Percentiles rank a stretch among this genome's conserved stretches.
phyloP scores from a whole-genome alignment of 805 yeast genomes.

The Saccharomycopsis sp. region DNA sequence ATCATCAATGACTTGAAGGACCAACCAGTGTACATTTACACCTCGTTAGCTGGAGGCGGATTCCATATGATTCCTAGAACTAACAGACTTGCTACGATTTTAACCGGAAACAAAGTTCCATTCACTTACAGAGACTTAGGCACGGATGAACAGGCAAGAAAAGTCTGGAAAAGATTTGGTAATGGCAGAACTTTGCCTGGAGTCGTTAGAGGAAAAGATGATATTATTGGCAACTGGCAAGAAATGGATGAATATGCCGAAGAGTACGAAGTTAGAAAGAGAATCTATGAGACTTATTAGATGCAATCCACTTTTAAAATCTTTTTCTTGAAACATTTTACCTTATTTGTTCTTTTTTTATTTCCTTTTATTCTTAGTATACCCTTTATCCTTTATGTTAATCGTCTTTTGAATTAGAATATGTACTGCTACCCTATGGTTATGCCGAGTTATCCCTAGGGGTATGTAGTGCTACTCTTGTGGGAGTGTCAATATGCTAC shows the following conservation, averaged over 20 bases:
- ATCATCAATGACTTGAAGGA: slow-evolving; percentile 29
- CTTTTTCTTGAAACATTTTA: too few species aligned
- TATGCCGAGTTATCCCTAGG: too few species aligned
- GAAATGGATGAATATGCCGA: slow-evolving; percentile 86
- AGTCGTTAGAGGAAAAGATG: slow-evolving; percentile 75
- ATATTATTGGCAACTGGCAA: slow-evolving; percentile 77
- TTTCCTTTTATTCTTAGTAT: background rate
- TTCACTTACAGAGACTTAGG: slow-evolving; percentile 74
- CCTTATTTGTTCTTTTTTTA: too few species aligned
- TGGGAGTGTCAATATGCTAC: too few species aligned
- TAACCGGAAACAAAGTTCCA: slow-evolving; percentile 64
- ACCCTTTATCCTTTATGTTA: too few species aligned
- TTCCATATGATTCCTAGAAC: slow-evolving; percentile 74
- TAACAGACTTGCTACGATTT: slow-evolving; percentile 64
- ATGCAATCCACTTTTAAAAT: too few species aligned
- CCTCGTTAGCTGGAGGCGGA: slow-evolving; percentile 83
- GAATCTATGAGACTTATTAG: slow-evolving; percentile 57
- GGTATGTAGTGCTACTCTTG: too few species aligned
- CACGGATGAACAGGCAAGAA: slow-evolving; percentile 79
- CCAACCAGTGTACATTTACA: slow-evolving; percentile 69
- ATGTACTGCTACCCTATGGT: too few species aligned
- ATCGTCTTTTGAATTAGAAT: too few species aligned
- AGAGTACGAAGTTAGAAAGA: slow-evolving; percentile 55
- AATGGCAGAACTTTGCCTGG: slow-evolving; percentile 78
- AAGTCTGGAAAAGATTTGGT: slow-evolving; percentile 72